Base-by-base conservation (phyloP, 1,139 yeast species). In the Kodamaea arcana region DNA sequence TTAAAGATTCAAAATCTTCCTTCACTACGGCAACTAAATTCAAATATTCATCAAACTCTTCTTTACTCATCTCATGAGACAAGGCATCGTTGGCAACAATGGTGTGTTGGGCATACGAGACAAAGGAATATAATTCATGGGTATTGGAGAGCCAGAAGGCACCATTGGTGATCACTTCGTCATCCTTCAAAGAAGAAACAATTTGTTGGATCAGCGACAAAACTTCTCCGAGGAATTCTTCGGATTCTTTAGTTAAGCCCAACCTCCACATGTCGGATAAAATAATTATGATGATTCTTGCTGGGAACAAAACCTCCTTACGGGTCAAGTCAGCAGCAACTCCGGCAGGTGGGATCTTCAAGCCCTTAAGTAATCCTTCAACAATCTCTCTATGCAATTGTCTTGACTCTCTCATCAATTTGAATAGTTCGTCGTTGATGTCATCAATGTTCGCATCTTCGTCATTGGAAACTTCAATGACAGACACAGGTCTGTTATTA, bases 121-220 rank as follows among this genome's bases (percentile, higher is more conserved):
- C 95, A 67, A 92, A 94, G 1, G 97, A 88, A 60, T 86, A 85
- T 50, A 92, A 75, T 58, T 94, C 98, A 56, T 94, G 97, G 6
- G 95, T 92, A 61, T 92, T 92, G 3, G 97, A 86, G 47, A 94
- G 71, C 99, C 99, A 92, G 69, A 92, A 92, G 0, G 97, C 96
- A 50, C 97, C 97, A 50, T 88, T 88, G 33, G 90, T 79, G 51
- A 90, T 82, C 28, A 87, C 81, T 44, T 87, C 95, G 41, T 86
- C 95, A 34, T 92, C 95, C 52, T 81, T 81, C 55, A 83, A 69
- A 4, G 65, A 58, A 7, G 82, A 72, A 14, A 83, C 90, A 46
- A 81, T 80, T 36, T 77, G 80, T 65, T 92, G 98, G 46, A 92
- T 88, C 3, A 87, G 83, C 29, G 88, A 80, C 59, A 92, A 73